A percentile compares a stretch with the other conserved stretches of the same genome.
Evolutionary conservation across 148 eudicot species (phyloP).

Genomic region (Euryodendron excelsum): DNA sequence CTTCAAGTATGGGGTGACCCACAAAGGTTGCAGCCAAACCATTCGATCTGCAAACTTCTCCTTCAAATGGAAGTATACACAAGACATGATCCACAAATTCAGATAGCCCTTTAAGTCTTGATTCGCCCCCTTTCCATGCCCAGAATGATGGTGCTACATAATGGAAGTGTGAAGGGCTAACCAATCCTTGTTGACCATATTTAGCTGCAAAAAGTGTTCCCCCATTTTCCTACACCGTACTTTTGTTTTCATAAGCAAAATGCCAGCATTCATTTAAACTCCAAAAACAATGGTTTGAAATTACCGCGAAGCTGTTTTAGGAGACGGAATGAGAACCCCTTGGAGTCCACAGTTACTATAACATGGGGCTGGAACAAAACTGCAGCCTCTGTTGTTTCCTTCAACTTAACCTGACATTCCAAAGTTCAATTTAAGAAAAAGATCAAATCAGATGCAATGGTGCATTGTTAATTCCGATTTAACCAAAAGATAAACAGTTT

Average conservation of each 20-base stretch:
- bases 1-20: slow-evolving; percentile 91
- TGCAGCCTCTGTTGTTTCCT: slow-evolving; percentile 74
- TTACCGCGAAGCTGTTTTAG: slow-evolving; percentile 76
- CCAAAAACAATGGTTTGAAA: slow-evolving; percentile 9
- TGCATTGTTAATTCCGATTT: neutral
- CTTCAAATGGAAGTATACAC: slow-evolving; percentile 94
- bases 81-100: slow-evolving; percentile 79
- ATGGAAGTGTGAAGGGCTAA: slow-evolving; percentile 73
- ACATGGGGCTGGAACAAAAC: slow-evolving; percentile 70
- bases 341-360: slow-evolving; percentile 85
- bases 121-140: slow-evolving; percentile 99
- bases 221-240: slow-evolving; percentile 38
- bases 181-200: slow-evolving; percentile 42
- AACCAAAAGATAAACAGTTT: neutral
- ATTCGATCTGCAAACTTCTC: slow-evolving; percentile 59
- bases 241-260: slow-evolving; percentile 25
- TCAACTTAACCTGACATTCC: slow-evolving; percentile 57
- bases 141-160: slow-evolving; percentile 98
- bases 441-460: neutral
- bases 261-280: slow-evolving; percentile 8
- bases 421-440: slow-evolving; percentile 19
- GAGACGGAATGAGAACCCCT: slow-evolving; percentile 93
- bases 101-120: slow-evolving; percentile 71
- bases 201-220: slow-evolving; percentile 65
- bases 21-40: slow-evolving; percentile 89